These are phyloP conservation scores for Musa itinerans DNA, from an alignment of 176 grass and related monocot species.

Conservation along the genomic window DNA sequence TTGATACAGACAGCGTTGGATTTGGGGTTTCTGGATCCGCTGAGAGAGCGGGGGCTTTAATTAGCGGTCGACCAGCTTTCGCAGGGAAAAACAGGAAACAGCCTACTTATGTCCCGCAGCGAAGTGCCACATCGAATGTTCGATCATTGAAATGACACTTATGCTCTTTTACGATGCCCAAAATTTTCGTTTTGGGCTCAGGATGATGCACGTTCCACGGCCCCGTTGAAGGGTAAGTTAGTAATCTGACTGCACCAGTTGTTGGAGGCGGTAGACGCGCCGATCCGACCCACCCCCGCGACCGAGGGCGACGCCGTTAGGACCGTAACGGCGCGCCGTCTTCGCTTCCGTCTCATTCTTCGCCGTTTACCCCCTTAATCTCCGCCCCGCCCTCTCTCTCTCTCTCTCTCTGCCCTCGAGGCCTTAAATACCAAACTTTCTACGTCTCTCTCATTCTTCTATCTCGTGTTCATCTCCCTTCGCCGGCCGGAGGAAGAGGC, in stretches of 20 bases:
- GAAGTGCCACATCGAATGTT: neutral
- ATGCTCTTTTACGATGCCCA: neutral
- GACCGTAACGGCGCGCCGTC: constrained; percentile 1
- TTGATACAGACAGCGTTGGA: too few relatives aligned
- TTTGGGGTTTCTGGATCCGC: neutral
- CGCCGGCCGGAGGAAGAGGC: neutral
- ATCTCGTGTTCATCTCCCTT: neutral
- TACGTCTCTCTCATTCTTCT: neutral
- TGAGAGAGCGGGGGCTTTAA: neutral
- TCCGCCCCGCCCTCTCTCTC: neutral
- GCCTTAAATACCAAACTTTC: neutral
- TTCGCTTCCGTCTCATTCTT: constrained; percentile 1
- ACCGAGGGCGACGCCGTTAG: neutral
- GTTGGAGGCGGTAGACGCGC: neutral
- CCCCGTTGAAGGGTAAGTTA: neutral
- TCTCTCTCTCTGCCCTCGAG: too few relatives aligned
- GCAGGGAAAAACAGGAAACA: neutral
- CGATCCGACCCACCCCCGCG: neutral
- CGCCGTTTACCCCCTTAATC: constrained; percentile 6
- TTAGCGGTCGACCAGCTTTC: neutral
- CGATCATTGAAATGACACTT: neutral
- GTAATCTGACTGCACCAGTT: neutral
- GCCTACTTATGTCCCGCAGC: neutral
- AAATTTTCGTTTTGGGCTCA: too few relatives aligned
- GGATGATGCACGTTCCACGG: too few relatives aligned